A percentile compares a stretch with the other conserved stretches of the same genome.
These are phyloP conservation scores for Sugiyamaella castrensis DNA, from an alignment of 1,139 yeast species.

Conservation along the genomic window DNA sequence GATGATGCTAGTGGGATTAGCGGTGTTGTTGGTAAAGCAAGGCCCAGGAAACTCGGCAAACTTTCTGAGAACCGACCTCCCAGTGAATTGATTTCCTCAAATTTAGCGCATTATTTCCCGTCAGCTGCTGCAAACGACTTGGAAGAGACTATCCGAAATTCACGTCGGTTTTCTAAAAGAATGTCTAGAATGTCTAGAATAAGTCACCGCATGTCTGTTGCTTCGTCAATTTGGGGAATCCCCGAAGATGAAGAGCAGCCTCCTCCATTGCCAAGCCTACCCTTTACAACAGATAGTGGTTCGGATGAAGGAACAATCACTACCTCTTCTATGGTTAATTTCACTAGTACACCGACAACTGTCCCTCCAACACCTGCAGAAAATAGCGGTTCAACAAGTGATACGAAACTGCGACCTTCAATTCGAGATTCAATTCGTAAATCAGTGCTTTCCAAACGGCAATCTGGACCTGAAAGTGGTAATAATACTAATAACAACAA, in stretches of 20 bases:
- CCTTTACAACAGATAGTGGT: conserved; percentile 15
- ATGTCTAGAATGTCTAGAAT: conserved; percentile 43
- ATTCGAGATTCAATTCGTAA: conserved; percentile 13
- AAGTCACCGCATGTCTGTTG: conserved; percentile 35
- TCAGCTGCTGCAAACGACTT: conserved; percentile 69
- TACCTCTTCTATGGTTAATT: background rate
- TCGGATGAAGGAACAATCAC: conserved; percentile 4
- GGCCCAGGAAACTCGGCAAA: conserved; percentile 34
- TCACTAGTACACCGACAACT: too few relatives aligned
- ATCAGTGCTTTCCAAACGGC: conserved; percentile 13
- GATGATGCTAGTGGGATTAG: conserved; percentile 15
- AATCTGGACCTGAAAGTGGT: conserved; percentile 7
- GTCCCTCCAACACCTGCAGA: background rate
- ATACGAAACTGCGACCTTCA: conserved; percentile 6
- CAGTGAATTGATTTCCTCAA: conserved; percentile 84
- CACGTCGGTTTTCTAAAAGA: conserved; percentile 72
- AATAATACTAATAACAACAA: background rate
- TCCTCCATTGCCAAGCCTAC: conserved; percentile 34
- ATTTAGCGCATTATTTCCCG: conserved; percentile 89
- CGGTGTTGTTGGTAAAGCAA: conserved; percentile 8
- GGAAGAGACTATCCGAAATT: conserved; percentile 77
- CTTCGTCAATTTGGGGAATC: conserved; percentile 27
- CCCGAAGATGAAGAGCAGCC: conserved; percentile 32
- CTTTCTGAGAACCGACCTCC: conserved; percentile 92
- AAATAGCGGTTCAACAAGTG: background rate